A percentile compares a stretch with the other conserved stretches of the same genome.
These are phyloP conservation scores for Aaosphaeria arxii DNA, from an alignment of 2,329 filamentous ascomycete species.

Conservation along the genomic window DNA sequence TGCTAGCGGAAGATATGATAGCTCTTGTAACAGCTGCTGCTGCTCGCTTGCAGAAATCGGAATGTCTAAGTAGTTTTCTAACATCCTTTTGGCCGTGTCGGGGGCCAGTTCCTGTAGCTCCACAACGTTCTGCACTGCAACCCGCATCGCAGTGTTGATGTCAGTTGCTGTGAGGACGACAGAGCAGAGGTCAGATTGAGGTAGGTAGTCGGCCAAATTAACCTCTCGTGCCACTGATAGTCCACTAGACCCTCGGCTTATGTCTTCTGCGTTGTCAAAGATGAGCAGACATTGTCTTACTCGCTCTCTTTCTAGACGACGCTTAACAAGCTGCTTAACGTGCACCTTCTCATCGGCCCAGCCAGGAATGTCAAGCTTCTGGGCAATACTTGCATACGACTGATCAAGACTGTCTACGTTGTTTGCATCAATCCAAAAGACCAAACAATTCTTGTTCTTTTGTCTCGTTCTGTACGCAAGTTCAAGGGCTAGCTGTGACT, in stretches of 20 bases:
- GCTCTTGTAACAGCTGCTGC: no score
- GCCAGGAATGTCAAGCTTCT: conserved; percentile 7
- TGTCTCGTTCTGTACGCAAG: conserved; percentile 14
- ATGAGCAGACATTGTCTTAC: conserved; percentile 5
- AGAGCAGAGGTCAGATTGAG: no score
- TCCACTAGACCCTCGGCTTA: background rate
- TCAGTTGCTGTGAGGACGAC: no score
- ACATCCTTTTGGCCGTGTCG: no score
- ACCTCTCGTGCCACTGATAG: no score
- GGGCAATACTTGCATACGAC: conserved; percentile 2
- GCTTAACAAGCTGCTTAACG: conserved; percentile 2
- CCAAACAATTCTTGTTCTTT: conserved; percentile 7
- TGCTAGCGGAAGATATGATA: no score
- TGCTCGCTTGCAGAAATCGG: no score
- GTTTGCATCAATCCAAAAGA: conserved; percentile 9
- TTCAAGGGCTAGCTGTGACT: background rate
- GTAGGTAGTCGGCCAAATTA: no score
- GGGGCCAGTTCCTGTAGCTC: no score
- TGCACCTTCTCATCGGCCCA: conserved; percentile 1
- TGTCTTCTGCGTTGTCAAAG: conserved; percentile 6
- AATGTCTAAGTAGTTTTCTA: no score
- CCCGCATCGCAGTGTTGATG: no score
- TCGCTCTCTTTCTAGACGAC: background rate
- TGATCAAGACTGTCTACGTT: conserved; percentile 18
- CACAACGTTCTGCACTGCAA: no score